Base-by-base conservation (phyloP, 176 grass and related monocot species). In the maize (Zea mays) region DNA sequence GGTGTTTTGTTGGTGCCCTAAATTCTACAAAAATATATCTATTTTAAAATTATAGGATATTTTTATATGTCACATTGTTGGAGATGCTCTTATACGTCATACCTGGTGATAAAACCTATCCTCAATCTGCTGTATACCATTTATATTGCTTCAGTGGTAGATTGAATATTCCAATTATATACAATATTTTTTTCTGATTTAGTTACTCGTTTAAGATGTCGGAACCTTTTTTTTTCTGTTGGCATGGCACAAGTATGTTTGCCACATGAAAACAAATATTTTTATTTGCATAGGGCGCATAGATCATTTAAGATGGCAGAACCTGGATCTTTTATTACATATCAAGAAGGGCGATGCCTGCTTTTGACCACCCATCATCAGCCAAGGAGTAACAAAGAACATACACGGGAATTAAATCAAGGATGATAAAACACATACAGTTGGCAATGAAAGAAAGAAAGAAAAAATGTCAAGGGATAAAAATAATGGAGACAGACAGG, bases 301-400 rank as follows among this genome's bases (percentile, higher is more conserved):
- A 69, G 44, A 80, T 49, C 76, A 65, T 80, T 83, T 39, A 39
- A 39, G 38, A 39, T 39, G 38, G 0, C 38, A 39, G 38, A 39
- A 70, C 14, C 71, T 71, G 0, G 63, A 56, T 75, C 40, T 6
- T 4, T 88, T 88, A 80, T 88, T 80, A 84, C 76, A 80, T 47
- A 79, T 79, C 10, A 68, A 78, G 17, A 13, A 44, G 36, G 69
- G 69, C 4, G 19, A 75, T 84, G 63, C 41, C 15, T 88, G 39
- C 39, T 75, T 88, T 80, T 79, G 71, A 80, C 75, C 76, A 48
- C 76, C 65, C 47, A 70, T 70, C 86, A 11, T 79, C 71, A 74
- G 47, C 4, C 16, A 64, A 71, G 14, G 9, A 43, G 48, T 2
- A 66, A 71, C 47, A 58, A 66, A 77, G 27, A 20, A 72, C 48